Evolutionary conservation across 306 rosid genomes (phyloP), one percentile per base, ranked within the genome.

Genomic region (Carpinus fangiana): DNA sequence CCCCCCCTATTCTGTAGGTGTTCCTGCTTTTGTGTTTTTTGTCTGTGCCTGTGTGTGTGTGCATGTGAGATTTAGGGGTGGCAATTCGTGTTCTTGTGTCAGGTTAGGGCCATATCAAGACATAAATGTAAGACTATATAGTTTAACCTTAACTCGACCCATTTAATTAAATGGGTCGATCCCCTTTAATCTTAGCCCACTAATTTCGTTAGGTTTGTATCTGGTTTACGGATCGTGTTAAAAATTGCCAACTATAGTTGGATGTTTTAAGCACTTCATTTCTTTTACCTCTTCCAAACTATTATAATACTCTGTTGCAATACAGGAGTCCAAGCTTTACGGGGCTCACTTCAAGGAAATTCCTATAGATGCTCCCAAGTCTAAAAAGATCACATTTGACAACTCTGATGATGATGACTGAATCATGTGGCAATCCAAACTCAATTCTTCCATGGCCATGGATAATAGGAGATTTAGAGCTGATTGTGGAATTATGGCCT

Each of bases 291-390:
- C 45, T 34, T 18, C 45, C 13, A 34, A 18, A 41, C 10, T 38
- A 38, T 38, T 66, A 17, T 66, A 66, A 66, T 17, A 38, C 50
- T 77, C 14, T 73, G n/a, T 43, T 83, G 53, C 41, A 48, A 26
- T 68, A 21, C 81, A 91, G 99, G 98, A 96, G 84, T 96, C 99
- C 23, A 96, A 96, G 88, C 92, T 91, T 41, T 93, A 93, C 72
- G 98, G 99, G 76, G 88, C 96, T 12, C 99, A 93, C 90, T 96
- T 89, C 78, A 96, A 87, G 89, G 98, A 96, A 84, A 96, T 96
- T 76, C 11, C 96, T 43, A 90, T 56, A 8, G 89, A 84, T 84
- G 98, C 97, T 69, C 96, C 92, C 0, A 93, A 90, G 88, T 84
- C 97, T 12, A 82, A 85, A 74, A 96, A 93, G 73, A 96, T 82